Base-by-base conservation (phyloP, 768 basidiomycete species). In the Leccinellum albellum region DNA sequence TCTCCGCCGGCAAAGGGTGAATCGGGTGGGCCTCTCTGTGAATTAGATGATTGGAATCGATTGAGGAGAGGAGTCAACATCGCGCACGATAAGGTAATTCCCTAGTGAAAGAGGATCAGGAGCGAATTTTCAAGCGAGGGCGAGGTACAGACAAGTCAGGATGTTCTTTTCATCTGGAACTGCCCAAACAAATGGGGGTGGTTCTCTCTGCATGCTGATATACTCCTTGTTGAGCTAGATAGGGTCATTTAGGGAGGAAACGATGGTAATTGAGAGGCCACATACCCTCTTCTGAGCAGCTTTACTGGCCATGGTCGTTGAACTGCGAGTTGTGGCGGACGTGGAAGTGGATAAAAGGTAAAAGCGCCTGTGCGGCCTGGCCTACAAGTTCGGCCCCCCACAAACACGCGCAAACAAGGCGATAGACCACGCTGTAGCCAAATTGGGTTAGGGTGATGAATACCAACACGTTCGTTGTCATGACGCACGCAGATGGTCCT, bases 161-260 rank as follows among this genome's bases (percentile, higher is more conserved):
- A 98, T 95, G 73, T 98, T 96, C 86, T 94, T 94, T 82, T 98
- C 96, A 66, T 97, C 94, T 14, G 96, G 96, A 29, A 82, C 82
- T 37, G 96, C 95, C 88, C 91, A 95, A 21, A 98, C 87, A 73
- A 94, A 98, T 58, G 96, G 96, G 1, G 96, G 96, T 14, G 96
- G 93, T 59, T 90, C 87, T 68, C 77, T 88, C 75, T 96, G 93
- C 91, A 98, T 96, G 50, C 82, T 78, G 65, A 90, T 83, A 75
- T 88, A 94, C 78, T 98, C 95, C 75, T 96, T 94, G 33, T 79
- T 77, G 59, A 92, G 83, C 89, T 91, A 70, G 49, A 61, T 44
- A 46, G 52, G 28, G 45, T 50, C 14, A 26, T 60, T 59, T 3
- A 52, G 55, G 5, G 5, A 17, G 21, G 1, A 15, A 4, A 45